phyloP scores from a whole-genome alignment of 2,329 filamentous ascomycete genomes.

The Monosporascus sp. region DNA sequence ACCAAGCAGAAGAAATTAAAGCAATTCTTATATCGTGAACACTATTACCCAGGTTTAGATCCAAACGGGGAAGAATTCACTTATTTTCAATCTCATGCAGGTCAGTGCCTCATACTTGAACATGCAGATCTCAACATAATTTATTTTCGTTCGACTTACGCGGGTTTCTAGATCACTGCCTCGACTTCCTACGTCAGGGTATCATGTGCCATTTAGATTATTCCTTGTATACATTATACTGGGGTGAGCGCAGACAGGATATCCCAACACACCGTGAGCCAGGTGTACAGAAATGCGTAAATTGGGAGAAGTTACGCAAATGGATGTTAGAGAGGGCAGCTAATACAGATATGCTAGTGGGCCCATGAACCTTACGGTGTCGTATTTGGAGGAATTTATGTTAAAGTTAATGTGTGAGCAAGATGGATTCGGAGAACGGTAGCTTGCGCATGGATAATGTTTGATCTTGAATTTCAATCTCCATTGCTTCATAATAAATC shows the following conservation, averaged over 20 bases:
- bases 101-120: background rate
- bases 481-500: too few species aligned
- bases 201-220: conserved; percentile 5
- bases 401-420: too few species aligned
- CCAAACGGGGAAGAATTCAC: background rate
- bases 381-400: too few species aligned
- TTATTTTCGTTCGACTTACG: too few species aligned
- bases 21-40: conserved; percentile 4
- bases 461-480: too few species aligned
- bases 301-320: conserved; percentile 4
- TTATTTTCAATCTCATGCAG: background rate
- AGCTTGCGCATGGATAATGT: too few species aligned
- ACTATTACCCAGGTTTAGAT: conserved; percentile 1
- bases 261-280: background rate
- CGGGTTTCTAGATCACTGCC: conserved; percentile 7
- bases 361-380: background rate
- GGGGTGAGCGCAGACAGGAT: conserved; percentile 2
- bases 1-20: conserved; percentile 4
- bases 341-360: background rate
- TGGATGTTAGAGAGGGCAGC: conserved; percentile 5
- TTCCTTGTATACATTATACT: conserved; percentile 3
- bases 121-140: background rate
- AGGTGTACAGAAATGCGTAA: conserved; percentile 2
- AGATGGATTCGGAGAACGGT: too few species aligned
- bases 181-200: conserved; percentile 6